These are phyloP conservation scores for Polyplosphaeria fusca DNA, from an alignment of 495 filamentous ascomycete species.

Conservation along the genomic window DNA sequence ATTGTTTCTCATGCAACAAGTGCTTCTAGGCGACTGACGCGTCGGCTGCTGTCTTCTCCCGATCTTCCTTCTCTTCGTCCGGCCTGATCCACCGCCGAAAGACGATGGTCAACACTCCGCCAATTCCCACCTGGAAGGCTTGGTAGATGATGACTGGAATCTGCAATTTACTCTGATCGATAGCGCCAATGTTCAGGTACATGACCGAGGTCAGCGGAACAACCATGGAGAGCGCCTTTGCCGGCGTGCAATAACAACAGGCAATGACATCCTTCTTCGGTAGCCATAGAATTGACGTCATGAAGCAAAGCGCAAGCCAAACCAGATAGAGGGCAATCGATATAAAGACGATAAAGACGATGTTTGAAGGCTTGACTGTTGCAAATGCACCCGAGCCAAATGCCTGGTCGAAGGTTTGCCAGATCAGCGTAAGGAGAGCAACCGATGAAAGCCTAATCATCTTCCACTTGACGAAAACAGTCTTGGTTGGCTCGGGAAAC, in stretches of 20 bases:
- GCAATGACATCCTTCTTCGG: slow-evolving; percentile 43
- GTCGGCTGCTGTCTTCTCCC: slow-evolving; percentile 12
- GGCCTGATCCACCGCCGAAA: slow-evolving; percentile 39
- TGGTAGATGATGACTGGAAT: slow-evolving; percentile 45
- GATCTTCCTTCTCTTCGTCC: slow-evolving; percentile 24
- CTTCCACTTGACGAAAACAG: slow-evolving; percentile 41
- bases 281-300: slow-evolving; percentile 40
- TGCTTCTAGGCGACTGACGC: background rate
- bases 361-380: slow-evolving; percentile 37
- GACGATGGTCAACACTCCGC: slow-evolving; percentile 37
- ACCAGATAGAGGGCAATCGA: slow-evolving; percentile 40
- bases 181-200: slow-evolving; percentile 35
- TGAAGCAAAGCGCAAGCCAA: slow-evolving; percentile 39
- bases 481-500: slow-evolving; percentile 37
- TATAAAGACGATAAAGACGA: slow-evolving; percentile 45
- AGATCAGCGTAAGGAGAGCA: slow-evolving; percentile 41
- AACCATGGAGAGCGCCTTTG: slow-evolving; percentile 46
- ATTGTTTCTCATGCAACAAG: background rate
- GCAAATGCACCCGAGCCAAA: slow-evolving; percentile 43
- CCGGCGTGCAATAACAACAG: slow-evolving; percentile 43
- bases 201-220: slow-evolving; percentile 41
- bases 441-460: slow-evolving; percentile 41
- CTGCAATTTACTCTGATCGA: slow-evolving; percentile 36
- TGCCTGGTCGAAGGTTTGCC: slow-evolving; percentile 46
- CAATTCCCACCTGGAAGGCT: slow-evolving; percentile 38